These are phyloP conservation scores for Alternaria consortialis DNA, from an alignment of 2,329 filamentous ascomycete genomes.

Conservation along the genomic window DNA sequence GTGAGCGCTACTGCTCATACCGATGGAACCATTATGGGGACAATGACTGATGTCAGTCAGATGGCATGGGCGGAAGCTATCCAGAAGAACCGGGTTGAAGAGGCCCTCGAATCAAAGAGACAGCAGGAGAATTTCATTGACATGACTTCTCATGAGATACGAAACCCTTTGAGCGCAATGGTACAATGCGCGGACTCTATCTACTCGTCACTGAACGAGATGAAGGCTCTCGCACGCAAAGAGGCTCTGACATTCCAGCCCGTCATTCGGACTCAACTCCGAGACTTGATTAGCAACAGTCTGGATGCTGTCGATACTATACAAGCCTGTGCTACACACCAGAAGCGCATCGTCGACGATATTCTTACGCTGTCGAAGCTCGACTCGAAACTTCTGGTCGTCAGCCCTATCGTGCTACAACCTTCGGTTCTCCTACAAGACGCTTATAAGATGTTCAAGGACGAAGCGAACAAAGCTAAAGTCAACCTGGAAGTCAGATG, in stretches of 20 bases:
- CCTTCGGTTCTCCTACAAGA: conserved; percentile 27
- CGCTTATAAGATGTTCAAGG: conserved; percentile 34
- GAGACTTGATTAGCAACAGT: conserved; percentile 11
- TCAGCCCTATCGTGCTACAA: conserved; percentile 27
- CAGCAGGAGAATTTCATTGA: conserved; percentile 39
- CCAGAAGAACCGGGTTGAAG: conserved; percentile 19
- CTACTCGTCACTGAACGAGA: conserved; percentile 13
- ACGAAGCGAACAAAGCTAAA: conserved; percentile 26
- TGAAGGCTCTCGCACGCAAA: conserved; percentile 1
- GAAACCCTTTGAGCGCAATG: conserved; percentile 41
- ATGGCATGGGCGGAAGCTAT: conserved; percentile 42
- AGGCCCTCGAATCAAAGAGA: conserved; percentile 28
- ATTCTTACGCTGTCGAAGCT: conserved; percentile 31
- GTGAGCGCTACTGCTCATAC: conserved; percentile 22
- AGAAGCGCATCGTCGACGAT: conserved; percentile 43
- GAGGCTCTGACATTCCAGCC: conserved; percentile 2
- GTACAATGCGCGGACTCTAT: conserved; percentile 38
- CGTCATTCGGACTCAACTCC: conserved; percentile 2
- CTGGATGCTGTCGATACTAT: conserved; percentile 36
- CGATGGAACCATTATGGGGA: conserved; percentile 35
- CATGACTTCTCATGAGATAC: conserved; percentile 39
- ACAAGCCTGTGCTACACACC: conserved; percentile 40
- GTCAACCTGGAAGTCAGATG: conserved; percentile 19
- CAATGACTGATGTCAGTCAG: conserved; percentile 45
- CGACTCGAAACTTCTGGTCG: conserved; percentile 32